Percentiles rank a stretch among this genome's conserved stretches.
phyloP scores from a whole-genome alignment of 108 stramenopile genomes.

The Cyclotella cryptica region DNA sequence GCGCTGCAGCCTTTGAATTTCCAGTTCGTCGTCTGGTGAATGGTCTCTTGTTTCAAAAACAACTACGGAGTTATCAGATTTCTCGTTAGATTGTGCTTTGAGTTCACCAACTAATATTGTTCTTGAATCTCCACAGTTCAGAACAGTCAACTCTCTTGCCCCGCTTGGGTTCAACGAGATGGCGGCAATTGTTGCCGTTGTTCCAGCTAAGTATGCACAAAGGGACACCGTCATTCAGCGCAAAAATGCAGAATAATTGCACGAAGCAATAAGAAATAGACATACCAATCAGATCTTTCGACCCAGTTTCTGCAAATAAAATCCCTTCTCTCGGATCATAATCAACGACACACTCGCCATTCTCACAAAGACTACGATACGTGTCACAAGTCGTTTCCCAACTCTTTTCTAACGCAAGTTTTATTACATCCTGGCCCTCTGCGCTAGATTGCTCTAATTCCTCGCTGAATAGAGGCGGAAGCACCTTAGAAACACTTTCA shows the following conservation, averaged over 20 bases:
- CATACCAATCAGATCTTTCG: conserved; percentile 56
- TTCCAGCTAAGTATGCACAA: conserved; percentile 55
- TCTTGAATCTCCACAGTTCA: conserved; percentile 86
- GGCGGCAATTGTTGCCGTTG: conserved; percentile 70
- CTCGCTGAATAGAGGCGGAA: conserved; percentile 61
- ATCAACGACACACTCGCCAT: conserved; percentile 67
- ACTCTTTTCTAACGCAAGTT: conserved; percentile 49
- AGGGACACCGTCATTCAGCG: not conserved
- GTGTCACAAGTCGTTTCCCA: conserved; percentile 65
- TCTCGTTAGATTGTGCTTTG: no score
- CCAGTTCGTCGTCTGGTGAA: conserved; percentile 64
- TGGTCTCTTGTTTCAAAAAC: conserved; percentile 74
- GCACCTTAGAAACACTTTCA: conserved; percentile 53
- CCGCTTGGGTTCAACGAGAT: conserved; percentile 60
- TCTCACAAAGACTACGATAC: conserved; percentile 69
- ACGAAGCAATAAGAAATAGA: not conserved
- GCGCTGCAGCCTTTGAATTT: conserved; percentile 56
- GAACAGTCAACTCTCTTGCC: conserved; percentile 52
- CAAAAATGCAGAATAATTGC: not conserved
- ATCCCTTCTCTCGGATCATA: conserved; percentile 79
- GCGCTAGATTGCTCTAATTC: conserved; percentile 44
- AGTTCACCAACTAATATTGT: conserved; percentile 60
- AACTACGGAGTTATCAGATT: conserved; percentile 54
- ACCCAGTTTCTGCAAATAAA: conserved; percentile 69
- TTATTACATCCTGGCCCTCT: conserved; percentile 13